Evolutionary conservation across 2,329 filamentous ascomycete species (phyloP).

Genomic region (Fusarium verticillioides): DNA sequence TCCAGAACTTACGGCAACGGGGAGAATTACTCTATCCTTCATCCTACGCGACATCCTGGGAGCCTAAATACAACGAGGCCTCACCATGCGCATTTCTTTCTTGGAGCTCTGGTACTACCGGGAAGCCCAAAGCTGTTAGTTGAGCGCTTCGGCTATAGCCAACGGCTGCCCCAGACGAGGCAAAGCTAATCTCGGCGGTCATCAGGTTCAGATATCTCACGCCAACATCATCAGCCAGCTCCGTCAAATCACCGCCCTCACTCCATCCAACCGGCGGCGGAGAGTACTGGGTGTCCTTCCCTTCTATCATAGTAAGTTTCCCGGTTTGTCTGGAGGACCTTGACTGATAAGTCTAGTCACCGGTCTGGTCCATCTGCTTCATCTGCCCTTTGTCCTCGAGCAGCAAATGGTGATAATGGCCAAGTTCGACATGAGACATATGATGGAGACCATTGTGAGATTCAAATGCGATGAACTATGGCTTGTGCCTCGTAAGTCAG

Average conservation of each 20-base stretch:
- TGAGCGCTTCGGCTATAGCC: rapidly evolving
- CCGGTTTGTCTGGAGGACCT: too few relatives aligned
- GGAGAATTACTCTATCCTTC: background rate
- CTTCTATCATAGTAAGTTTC: background rate
- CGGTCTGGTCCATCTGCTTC: background rate
- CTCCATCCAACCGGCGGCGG: background rate
- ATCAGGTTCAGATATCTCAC: background rate
- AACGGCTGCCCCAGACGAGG: rapidly evolving
- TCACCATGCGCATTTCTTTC: background rate
- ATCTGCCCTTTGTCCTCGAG: background rate
- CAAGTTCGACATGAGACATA: background rate
- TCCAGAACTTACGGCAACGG: rapidly evolving
- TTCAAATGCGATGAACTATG: background rate
- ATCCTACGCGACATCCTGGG: too few relatives aligned
- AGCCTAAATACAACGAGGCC: background rate
- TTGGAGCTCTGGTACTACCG: background rate
- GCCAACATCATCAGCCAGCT: background rate
- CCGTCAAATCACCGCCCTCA: background rate
- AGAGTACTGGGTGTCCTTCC: background rate
- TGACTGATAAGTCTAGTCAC: background rate
- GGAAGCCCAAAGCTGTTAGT: background rate
- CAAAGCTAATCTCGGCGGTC: rapidly evolving
- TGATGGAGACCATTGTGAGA: background rate
- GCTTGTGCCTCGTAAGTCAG: background rate
- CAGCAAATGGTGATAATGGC: background rate